These are phyloP conservation scores for Tylopilus sp. DNA, from an alignment of 768 basidiomycete species.

Conservation along the genomic window DNA sequence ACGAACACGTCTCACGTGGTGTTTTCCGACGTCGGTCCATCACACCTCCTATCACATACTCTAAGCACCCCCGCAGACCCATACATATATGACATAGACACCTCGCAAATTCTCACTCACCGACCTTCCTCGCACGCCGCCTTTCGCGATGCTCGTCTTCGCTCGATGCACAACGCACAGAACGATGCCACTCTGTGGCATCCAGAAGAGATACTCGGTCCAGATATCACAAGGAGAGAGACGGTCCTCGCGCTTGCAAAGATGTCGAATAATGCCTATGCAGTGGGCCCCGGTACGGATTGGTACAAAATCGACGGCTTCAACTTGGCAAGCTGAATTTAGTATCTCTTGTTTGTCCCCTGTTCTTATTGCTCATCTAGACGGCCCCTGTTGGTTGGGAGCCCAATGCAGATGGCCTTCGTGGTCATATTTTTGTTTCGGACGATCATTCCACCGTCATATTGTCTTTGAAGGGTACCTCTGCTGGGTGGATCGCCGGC, in stretches of 20 bases:
- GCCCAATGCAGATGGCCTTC: slow-evolving; percentile 81
- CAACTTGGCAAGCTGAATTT: slow-evolving; percentile 46
- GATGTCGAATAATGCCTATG: slow-evolving; percentile 89
- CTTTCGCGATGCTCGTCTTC: slow-evolving; percentile 33
- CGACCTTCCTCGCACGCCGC: slow-evolving; percentile 42
- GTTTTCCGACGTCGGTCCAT: slow-evolving; percentile 49
- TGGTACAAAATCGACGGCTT: slow-evolving; percentile 78
- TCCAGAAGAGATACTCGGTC: slow-evolving; percentile 57
- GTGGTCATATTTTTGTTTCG: slow-evolving; percentile 89
- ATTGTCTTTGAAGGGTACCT: slow-evolving; percentile 92
- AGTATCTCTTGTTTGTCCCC: background rate
- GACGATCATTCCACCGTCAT: slow-evolving; percentile 82
- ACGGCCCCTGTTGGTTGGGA: slow-evolving; percentile 86
- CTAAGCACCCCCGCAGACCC: slow-evolving; percentile 22
- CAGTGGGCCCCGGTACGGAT: slow-evolving; percentile 40
- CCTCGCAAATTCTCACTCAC: slow-evolving; percentile 38
- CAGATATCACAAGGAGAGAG: slow-evolving; percentile 68
- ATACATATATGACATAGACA: slow-evolving; percentile 42
- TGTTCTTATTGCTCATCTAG: slow-evolving; percentile 29
- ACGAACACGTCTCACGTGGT: slow-evolving; percentile 52
- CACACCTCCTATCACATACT: slow-evolving; percentile 28
- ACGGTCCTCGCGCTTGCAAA: slow-evolving; percentile 77
- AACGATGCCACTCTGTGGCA: slow-evolving; percentile 55
- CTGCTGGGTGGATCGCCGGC: slow-evolving; percentile 61
- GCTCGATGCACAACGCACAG: slow-evolving; percentile 38